phyloP scores from a whole-genome alignment of 257 asterid species.

The Nicotiana tabacum region DNA sequence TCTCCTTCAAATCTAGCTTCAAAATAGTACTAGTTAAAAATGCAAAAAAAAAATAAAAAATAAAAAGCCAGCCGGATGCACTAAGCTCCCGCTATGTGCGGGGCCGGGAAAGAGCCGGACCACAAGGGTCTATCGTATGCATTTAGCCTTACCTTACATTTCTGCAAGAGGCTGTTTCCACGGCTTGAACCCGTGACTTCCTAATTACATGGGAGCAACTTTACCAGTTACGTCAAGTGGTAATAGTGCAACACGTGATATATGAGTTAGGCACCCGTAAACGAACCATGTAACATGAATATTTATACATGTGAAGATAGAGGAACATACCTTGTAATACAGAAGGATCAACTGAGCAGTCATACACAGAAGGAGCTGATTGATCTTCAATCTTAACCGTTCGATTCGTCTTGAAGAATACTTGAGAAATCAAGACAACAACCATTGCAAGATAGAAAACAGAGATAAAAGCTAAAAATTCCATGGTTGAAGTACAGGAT shows the following conservation, averaged over 20 bases:
- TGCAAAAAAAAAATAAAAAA: not conserved
- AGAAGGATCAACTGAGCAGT: constrained; percentile 33
- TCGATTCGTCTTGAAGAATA: constrained; percentile 45
- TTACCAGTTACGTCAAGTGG: not conserved
- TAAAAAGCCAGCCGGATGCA: too few species aligned
- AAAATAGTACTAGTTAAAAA: not conserved
- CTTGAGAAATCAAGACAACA: constrained; percentile 30
- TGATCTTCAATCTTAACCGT: constrained; percentile 76
- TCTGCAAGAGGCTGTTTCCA: too few species aligned
- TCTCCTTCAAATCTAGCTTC: constrained; percentile 58
- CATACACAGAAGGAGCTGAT: constrained; percentile 34
- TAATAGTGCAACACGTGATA: too few species aligned
- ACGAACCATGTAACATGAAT: not conserved
- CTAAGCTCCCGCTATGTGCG: too few species aligned
- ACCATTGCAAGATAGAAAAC: constrained; percentile 20
- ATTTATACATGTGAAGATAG: not conserved
- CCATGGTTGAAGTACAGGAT: not conserved
- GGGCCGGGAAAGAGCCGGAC: too few species aligned
- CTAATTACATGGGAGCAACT: too few species aligned
- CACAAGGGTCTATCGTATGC: too few species aligned
- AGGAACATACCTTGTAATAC: constrained; percentile 41
- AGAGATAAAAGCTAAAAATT: not conserved
- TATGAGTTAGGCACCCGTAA: too few species aligned
- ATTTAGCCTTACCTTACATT: too few species aligned
- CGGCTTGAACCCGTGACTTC: too few species aligned